These are phyloP conservation scores for Puccinia horiana DNA, from an alignment of 1,284 basidiomycete genomes.

Conservation along the genomic window DNA sequence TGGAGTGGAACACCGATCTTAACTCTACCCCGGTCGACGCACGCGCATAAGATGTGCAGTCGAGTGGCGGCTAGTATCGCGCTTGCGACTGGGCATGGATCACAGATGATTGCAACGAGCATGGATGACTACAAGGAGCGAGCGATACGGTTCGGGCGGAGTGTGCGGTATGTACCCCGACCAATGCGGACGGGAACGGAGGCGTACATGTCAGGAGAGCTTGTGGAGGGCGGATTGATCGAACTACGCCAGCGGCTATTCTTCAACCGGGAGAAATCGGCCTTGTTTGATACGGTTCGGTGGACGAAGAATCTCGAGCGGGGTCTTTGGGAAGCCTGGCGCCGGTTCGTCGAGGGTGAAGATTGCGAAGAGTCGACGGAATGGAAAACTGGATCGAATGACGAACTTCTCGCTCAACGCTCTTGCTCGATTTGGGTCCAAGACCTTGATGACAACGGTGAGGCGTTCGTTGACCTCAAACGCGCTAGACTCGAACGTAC, in stretches of 20 bases:
- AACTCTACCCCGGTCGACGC: conserved; percentile 63
- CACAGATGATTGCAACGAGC: conserved; percentile 64
- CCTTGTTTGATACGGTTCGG: conserved; percentile 65
- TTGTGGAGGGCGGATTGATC: conserved; percentile 60
- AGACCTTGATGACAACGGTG: conserved; percentile 11
- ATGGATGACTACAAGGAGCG: conserved; percentile 65
- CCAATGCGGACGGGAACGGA: conserved; percentile 52
- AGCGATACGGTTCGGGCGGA: conserved; percentile 63
- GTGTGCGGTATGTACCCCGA: conserved; percentile 58
- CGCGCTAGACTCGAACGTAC: conserved; percentile 7
- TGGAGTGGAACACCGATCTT: conserved; percentile 68
- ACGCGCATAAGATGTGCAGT: conserved; percentile 67
- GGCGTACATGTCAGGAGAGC: conserved; percentile 51
- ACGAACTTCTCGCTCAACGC: neutral
- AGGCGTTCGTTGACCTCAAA: neutral
- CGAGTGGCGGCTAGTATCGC: conserved; percentile 67
- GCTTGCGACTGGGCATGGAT: conserved; percentile 65
- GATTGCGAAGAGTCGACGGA: conserved; percentile 62
- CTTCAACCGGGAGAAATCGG: conserved; percentile 62
- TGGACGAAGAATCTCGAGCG: conserved; percentile 67
- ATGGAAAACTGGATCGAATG: conserved; percentile 53
- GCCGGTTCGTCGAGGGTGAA: conserved; percentile 65
- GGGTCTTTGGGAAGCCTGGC: conserved; percentile 64
- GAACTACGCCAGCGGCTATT: conserved; percentile 63
- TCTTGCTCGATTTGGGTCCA: conserved; percentile 46